Evolutionary conservation across 2,329 filamentous ascomycete species (phyloP).

Genomic region (Aureobasidium sp.): DNA sequence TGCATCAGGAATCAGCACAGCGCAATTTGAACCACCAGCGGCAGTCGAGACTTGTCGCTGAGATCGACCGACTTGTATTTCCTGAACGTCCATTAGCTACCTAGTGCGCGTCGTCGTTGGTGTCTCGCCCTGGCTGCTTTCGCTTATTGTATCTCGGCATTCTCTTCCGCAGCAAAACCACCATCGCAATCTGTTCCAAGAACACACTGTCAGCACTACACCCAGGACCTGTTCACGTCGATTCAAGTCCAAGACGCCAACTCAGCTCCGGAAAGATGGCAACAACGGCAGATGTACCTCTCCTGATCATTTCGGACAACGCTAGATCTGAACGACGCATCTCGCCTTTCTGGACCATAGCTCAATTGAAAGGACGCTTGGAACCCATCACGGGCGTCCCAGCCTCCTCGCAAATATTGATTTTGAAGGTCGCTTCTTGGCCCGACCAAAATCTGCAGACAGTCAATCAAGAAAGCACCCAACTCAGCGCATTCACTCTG

Average conservation of each 20-base stretch:
- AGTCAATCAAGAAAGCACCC: constrained; percentile 75
- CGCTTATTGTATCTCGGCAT: not conserved
- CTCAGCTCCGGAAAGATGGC: constrained; percentile 12
- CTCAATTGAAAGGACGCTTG: constrained; percentile 85
- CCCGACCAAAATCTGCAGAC: constrained; percentile 72
- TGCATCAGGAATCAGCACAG: not conserved
- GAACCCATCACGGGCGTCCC: constrained; percentile 96
- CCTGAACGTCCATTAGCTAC: not conserved
- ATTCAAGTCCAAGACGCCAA: not conserved
- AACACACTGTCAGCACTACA: not conserved
- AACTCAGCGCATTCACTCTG: constrained; percentile 72
- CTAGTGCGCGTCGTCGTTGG: not conserved
- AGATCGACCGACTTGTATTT: not conserved
- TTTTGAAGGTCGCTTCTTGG: constrained; percentile 71
- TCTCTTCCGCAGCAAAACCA: not conserved
- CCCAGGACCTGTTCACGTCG: not conserved
- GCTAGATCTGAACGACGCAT: constrained; percentile 89
- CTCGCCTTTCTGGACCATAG: constrained; percentile 91
- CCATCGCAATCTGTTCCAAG: not conserved
- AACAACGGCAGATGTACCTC: constrained; percentile 75
- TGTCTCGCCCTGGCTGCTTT: not conserved
- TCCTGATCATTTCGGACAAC: constrained; percentile 80
- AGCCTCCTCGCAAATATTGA: constrained; percentile 79
- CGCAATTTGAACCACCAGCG: not conserved
- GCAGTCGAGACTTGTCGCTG: not conserved